phyloP scores from a whole-genome alignment of 2,329 filamentous ascomycete species.

The Drechslerella coelobrocha region DNA sequence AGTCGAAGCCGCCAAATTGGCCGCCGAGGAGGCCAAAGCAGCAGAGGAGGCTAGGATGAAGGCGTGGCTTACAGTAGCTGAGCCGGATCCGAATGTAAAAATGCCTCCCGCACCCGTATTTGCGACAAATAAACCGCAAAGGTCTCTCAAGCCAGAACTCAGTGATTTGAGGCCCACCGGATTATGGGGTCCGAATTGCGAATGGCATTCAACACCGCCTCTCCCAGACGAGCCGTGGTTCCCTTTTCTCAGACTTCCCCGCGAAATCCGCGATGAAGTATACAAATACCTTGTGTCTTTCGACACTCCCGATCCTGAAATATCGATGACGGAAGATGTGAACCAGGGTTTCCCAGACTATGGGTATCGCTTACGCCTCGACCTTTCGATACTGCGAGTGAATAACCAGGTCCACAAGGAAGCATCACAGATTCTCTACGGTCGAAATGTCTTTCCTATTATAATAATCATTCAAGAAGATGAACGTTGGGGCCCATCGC shows the following conservation, averaged over 20 bases:
- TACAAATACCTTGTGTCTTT: conserved; percentile 24
- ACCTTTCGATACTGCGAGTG: not conserved
- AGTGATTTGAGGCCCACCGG: no score
- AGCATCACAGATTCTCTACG: not conserved
- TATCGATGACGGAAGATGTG: not conserved
- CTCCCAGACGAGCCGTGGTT: not conserved
- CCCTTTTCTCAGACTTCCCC: conserved; percentile 18
- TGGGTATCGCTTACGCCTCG: not conserved
- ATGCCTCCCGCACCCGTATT: no score
- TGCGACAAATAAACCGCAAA: no score
- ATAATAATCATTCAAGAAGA: not conserved
- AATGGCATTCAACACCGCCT: no score
- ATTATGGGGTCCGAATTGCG: no score
- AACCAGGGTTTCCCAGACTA: not conserved
- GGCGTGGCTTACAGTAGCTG: no score
- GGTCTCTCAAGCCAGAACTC: no score
- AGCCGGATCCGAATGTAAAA: no score
- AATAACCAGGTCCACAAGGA: conserved; percentile 1
- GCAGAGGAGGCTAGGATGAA: no score
- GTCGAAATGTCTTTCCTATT: not conserved
- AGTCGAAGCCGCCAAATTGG: no score
- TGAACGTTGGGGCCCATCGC: not conserved
- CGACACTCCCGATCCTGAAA: conserved; percentile 5
- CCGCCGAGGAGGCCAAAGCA: no score
- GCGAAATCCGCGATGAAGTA: conserved; percentile 24